Evolutionary conservation across 106 monocot species (phyloP).

Genomic region (Dendrobium catenatum): DNA sequence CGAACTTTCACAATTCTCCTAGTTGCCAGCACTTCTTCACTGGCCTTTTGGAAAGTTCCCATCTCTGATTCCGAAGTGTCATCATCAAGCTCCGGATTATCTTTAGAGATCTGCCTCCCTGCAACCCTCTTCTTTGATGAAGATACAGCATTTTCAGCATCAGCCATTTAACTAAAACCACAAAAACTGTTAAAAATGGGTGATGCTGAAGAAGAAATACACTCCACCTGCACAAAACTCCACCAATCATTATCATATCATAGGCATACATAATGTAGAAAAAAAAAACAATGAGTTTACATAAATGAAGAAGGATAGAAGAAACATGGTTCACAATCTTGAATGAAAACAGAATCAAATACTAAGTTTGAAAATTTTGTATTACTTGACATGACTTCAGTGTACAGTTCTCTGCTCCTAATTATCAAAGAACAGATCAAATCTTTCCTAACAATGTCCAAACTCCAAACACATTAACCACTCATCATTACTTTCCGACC

Average conservation of each 20-base stretch:
- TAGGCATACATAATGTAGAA: neutral
- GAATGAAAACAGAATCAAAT: neutral
- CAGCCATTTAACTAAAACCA: constrained; percentile 36
- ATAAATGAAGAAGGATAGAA: neutral
- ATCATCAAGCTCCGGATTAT: constrained; percentile 57
- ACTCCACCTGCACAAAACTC: neutral
- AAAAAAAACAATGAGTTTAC: neutral
- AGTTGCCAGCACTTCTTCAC: constrained; percentile 80
- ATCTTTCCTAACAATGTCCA: neutral
- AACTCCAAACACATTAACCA: neutral
- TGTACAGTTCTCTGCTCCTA: neutral
- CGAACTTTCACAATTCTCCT: constrained; percentile 88
- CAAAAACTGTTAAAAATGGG: neutral
- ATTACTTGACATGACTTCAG: neutral
- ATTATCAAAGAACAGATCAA: neutral
- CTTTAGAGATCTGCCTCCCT: constrained; percentile 58
- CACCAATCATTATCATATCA: neutral
- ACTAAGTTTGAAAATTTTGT: neutral
- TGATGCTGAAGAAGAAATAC: neutral
- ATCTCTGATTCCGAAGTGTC: constrained; percentile 64
- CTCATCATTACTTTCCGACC: neutral
- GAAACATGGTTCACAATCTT: neutral
- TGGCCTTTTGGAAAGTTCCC: constrained; percentile 81
- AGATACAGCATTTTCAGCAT: constrained; percentile 34
- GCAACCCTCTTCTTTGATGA: constrained; percentile 77